Evolutionary conservation across 169 alveolate genomes (phyloP).

Genomic region (Cyclospora cayetanensis): DNA sequence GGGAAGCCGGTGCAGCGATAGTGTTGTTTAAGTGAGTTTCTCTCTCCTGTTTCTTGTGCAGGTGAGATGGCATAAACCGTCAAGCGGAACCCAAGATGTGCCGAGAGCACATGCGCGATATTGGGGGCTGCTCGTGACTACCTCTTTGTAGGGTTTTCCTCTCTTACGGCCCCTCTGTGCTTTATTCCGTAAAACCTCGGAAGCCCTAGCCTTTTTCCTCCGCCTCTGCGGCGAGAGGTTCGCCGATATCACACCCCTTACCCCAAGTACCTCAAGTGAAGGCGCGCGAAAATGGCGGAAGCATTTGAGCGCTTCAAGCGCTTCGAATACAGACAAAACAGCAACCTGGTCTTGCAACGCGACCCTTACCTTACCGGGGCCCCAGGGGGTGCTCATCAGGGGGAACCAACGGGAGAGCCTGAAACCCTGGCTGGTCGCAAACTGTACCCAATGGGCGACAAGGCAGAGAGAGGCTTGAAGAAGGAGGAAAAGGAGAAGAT

Average conservation of each 20-base stretch:
- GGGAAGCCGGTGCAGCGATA: neutral
- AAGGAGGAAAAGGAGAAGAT: conserved; percentile 75
- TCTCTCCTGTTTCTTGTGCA: neutral
- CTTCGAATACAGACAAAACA: conserved; percentile 88
- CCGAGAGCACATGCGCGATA: conserved; percentile 42
- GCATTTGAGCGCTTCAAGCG: conserved; percentile 93
- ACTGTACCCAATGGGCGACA: conserved; percentile 94
- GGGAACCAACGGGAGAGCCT: conserved; percentile 97
- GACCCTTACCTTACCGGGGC: conserved; percentile 74
- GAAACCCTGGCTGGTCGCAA: conserved; percentile 93
- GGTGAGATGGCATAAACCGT: neutral
- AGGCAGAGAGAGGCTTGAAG: conserved; percentile 80
- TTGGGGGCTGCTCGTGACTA: conserved; percentile 62
- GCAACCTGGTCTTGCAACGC: conserved; percentile 79
- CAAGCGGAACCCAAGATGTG: conserved; percentile 4
- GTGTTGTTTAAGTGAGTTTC: neutral
- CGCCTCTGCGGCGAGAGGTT: conserved; percentile 16
- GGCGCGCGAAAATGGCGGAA: conserved; percentile 88
- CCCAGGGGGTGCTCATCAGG: conserved; percentile 66
- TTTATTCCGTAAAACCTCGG: neutral
- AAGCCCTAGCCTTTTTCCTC: neutral
- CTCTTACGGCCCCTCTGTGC: conserved; percentile 12
- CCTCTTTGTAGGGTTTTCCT: conserved; percentile 35
- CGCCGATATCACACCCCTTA: neutral
- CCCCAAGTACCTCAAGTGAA: neutral